Evolutionary conservation across 2,329 filamentous ascomycete species (phyloP).

Genomic region (Rutstroemia sp.): DNA sequence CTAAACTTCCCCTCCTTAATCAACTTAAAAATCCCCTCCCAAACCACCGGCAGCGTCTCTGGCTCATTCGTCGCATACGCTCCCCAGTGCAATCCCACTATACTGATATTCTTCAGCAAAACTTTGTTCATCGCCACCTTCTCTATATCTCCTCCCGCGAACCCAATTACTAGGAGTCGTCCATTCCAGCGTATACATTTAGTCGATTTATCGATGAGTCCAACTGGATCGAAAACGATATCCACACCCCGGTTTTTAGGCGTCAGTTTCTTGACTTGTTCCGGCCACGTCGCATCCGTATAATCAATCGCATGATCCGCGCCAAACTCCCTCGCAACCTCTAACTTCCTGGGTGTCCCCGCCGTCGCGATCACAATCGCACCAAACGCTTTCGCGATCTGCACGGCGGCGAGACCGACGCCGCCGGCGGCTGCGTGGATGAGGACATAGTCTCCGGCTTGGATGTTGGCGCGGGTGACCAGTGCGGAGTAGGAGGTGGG

Average conservation of each 20-base stretch:
- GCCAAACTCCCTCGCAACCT: conserved; percentile 71
- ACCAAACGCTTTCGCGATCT: conserved; percentile 86
- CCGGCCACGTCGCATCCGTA: conserved; percentile 53
- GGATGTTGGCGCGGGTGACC: conserved; percentile 68
- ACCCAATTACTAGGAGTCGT: conserved; percentile 79
- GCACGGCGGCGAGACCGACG: conserved; percentile 84
- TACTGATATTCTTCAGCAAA: conserved; percentile 82
- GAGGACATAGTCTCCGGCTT: conserved; percentile 77
- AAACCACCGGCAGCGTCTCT: conserved; percentile 63
- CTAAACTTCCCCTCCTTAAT: conserved; percentile 72
- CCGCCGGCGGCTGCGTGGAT: conserved; percentile 90
- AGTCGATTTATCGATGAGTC: conserved; percentile 76
- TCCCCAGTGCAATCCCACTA: conserved; percentile 91
- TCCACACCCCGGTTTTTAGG: conserved; percentile 67
- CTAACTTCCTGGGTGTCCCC: conserved; percentile 69
- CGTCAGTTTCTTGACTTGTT: conserved; percentile 68
- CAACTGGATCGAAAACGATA: conserved; percentile 92
- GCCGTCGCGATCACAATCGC: conserved; percentile 92
- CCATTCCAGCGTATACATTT: conserved; percentile 95
- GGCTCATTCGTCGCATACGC: conserved; percentile 69
- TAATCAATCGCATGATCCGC: conserved; percentile 83
- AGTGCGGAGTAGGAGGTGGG: conserved; percentile 84
- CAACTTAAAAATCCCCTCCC: conserved; percentile 73
- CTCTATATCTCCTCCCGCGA: conserved; percentile 80
- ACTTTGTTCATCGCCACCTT: conserved; percentile 91